Evolutionary conservation across 2,329 filamentous ascomycete species (phyloP).

Genomic region (Fusarium sp.): DNA sequence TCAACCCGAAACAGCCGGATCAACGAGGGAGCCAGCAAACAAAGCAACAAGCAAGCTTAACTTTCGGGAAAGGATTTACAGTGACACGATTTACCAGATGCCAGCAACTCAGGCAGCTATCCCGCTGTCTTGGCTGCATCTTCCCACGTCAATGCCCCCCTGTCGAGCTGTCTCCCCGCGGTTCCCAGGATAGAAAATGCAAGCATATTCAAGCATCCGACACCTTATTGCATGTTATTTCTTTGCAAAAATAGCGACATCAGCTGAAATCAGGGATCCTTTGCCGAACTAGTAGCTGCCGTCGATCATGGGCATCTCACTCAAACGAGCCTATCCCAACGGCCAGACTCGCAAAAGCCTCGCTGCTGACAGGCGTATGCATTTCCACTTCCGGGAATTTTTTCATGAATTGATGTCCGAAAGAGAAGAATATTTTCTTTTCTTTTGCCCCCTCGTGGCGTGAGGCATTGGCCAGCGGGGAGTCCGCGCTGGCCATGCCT

Average conservation of each 20-base stretch:
- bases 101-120: neutral
- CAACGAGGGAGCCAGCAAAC: neutral
- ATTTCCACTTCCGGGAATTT: conserved; percentile 1
- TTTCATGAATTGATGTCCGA: neutral
- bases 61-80: neutral
- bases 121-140: conserved; percentile 26
- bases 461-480: conserved; percentile 3
- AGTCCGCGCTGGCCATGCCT: conserved; percentile 10
- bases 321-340: neutral
- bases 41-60: neutral
- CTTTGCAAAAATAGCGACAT: conserved; percentile 19
- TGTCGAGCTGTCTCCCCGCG: neutral
- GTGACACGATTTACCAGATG: conserved; percentile 8
- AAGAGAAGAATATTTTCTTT: neutral
- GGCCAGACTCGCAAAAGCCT: neutral
- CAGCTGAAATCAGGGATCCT: neutral
- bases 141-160: neutral
- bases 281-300: neutral
- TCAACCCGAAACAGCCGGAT: conserved; percentile 1
- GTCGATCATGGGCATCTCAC: neutral
- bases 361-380: conserved; percentile 1
- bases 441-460: neutral
- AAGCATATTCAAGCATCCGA: neutral
- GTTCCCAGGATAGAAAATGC: neutral
- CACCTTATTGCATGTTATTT: neutral